Conservation (phyloP, 306 rosid species). For the Macrotyloma uniflorum region DNA sequence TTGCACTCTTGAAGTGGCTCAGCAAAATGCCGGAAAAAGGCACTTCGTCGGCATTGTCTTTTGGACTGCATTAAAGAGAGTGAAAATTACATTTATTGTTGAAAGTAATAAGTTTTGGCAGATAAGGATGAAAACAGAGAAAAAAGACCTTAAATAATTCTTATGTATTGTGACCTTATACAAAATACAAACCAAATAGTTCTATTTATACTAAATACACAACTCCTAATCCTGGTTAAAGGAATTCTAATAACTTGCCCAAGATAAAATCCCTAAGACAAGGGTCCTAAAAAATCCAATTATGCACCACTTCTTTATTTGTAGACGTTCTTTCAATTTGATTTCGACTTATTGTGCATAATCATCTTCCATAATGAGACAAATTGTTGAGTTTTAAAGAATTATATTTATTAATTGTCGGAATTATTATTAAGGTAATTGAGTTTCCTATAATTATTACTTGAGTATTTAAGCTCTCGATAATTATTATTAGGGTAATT, state of each 20-base stretch:
- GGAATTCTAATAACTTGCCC: background rate
- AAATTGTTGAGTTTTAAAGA: too few relatives aligned
- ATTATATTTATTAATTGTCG: too few relatives aligned
- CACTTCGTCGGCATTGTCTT: conserved; percentile 79
- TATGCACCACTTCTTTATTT: background rate
- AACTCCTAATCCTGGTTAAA: conserved; percentile 14
- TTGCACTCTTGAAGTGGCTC: conserved; percentile 91
- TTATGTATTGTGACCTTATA: background rate
- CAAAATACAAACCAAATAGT: conserved; percentile 13
- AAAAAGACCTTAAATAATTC: background rate
- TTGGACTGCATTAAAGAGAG: conserved; percentile 64
- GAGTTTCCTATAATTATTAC: too few relatives aligned
- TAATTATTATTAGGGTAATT: too few relatives aligned
- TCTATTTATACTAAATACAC: background rate
- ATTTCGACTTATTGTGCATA: background rate
- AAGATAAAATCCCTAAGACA: conserved; percentile 7
- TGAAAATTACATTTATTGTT: conserved; percentile 22
- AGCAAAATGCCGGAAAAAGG: conserved; percentile 82
- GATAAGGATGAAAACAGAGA: conserved; percentile 29
- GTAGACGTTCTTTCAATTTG: conserved; percentile 15
- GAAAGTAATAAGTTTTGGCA: conserved; percentile 5
- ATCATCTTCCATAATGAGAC: conserved; percentile 21
- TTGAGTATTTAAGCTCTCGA: too few relatives aligned
- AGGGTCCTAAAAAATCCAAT: background rate
- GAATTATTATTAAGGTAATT: too few relatives aligned